Evolutionary conservation across 306 rosid genomes (phyloP), one percentile per base, ranked within the genome.

Genomic region (Sicyos baderoa): DNA sequence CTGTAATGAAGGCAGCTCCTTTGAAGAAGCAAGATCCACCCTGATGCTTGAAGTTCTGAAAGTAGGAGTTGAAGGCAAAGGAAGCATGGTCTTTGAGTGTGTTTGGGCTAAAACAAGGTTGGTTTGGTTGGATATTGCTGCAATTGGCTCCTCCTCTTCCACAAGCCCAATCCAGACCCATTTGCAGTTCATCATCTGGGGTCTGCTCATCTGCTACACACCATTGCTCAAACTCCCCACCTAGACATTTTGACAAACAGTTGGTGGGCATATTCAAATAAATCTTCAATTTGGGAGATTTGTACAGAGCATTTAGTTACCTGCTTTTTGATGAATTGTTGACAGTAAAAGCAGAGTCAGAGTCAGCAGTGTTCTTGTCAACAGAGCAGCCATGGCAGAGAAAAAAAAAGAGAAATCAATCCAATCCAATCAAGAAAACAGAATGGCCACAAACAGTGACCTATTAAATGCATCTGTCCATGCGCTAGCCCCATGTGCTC

Each of bases 101-200:
- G 80, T 85, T 75, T 68, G 96, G 97, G 6, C 70, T 57, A 77
- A 74, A 87, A 76, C 97, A 89, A 68, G 87, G 75, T 71, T 91
- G 86, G 72, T 83, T 82, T 47, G 44, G 62, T 47, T 82, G 91
- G 77, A 89, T 83, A 51, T 80, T 77, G 51, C 84, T 85, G 22
- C 96, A 89, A 75, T 91, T 81, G n/a, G 87, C 97, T 60, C 96
- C 89, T 76, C 89, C 91, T 59, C 4, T 73, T 52, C 89, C 88
- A 74, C 97, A 85, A 4, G 95, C 90, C 96, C 97, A 89, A 48
- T 89, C 82, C 81, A 91, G 53, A 10, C 81, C 95, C 67, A 47
- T 81, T 73, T 84, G 98, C 75, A 92, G 29, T 79, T 87, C 93
- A 5, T 53, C 9, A 29, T 86, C 91, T 0, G 87, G 77, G 57